These are phyloP conservation scores for Ustilago sp. DNA, from an alignment of 1,284 basidiomycete species.

Conservation along the genomic window DNA sequence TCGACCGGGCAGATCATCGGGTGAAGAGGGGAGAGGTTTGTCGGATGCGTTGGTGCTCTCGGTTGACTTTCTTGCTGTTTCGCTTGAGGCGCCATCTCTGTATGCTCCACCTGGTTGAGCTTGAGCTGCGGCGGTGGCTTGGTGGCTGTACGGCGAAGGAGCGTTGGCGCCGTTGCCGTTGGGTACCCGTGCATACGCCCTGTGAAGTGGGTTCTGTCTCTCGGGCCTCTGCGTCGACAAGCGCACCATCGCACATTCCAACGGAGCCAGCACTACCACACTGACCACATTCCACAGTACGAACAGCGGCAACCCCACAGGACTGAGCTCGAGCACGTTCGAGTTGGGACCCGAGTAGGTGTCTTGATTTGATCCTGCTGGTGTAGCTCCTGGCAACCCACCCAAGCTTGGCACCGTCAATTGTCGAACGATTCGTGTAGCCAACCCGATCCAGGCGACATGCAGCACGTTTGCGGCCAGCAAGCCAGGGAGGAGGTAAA, in stretches of 20 bases:
- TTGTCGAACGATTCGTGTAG: conserved; percentile 56
- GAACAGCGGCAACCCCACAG: conserved; percentile 57
- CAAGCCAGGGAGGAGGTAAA: conserved; percentile 63
- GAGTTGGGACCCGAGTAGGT: conserved; percentile 58
- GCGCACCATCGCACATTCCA: conserved; percentile 65
- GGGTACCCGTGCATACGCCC: conserved; percentile 57
- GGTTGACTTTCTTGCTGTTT: conserved; percentile 24
- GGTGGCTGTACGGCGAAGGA: conserved; percentile 59
- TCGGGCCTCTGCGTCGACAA: conserved; percentile 63
- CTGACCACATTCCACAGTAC: conserved; percentile 58
- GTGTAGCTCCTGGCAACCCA: conserved; percentile 42
- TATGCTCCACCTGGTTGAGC: conserved; percentile 44
- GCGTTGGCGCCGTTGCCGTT: conserved; percentile 12
- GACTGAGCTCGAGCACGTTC: conserved; percentile 48
- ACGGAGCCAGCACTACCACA: conserved; percentile 57
- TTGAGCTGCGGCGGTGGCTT: conserved; percentile 52
- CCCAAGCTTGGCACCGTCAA: conserved; percentile 57
- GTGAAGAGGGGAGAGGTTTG: conserved; percentile 46
- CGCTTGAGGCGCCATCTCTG: conserved; percentile 19
- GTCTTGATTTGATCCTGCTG: conserved; percentile 49
- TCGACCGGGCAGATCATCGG: conserved; percentile 38
- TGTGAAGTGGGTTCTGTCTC: conserved; percentile 63
- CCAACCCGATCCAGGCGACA: conserved; percentile 58
- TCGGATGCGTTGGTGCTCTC: conserved; percentile 27
- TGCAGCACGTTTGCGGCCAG: conserved; percentile 56